Conservation (phyloP, 148 eudicot genomes). For the Arctostaphylos glauca region DNA sequence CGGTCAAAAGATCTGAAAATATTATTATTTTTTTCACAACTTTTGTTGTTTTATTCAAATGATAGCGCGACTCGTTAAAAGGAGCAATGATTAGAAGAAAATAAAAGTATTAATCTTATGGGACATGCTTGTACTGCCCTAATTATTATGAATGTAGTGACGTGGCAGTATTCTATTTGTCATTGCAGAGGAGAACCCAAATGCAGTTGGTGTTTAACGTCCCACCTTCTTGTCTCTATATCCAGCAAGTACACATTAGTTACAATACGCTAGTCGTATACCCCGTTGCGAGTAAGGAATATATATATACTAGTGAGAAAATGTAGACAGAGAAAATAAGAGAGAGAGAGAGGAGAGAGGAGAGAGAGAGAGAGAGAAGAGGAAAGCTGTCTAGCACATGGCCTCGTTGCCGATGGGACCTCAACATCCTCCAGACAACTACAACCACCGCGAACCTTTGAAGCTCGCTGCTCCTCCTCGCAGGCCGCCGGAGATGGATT, state of each 20-base stretch:
- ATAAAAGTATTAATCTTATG: too few relatives aligned
- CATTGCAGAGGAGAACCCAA: neutral
- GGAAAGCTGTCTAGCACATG: conserved; percentile 34
- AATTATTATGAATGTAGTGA: neutral
- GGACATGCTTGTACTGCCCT: neutral
- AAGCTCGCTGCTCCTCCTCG: conserved; percentile 21
- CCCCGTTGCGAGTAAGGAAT: neutral
- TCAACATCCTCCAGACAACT: conserved; percentile 37
- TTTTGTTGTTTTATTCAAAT: too few relatives aligned
- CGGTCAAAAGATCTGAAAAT: neutral
- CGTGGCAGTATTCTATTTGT: neutral
- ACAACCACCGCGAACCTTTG: conserved; percentile 19
- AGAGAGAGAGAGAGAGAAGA: neutral
- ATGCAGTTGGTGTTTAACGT: neutral
- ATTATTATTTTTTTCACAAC: too few relatives aligned
- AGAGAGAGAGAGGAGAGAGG: neutral
- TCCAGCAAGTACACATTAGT: too few relatives aligned
- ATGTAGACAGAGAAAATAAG: neutral
- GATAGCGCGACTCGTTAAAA: too few relatives aligned
- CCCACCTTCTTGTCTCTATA: neutral
- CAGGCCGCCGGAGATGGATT: conserved; percentile 33
- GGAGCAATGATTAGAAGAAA: too few relatives aligned
- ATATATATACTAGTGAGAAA: neutral
- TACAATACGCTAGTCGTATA: too few relatives aligned
- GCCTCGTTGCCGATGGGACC: conserved; percentile 50